Evolutionary conservation across 2,329 filamentous ascomycete species (phyloP), one percentile per base, ranked within the genome.

Genomic region (Podosphaera xanthii): DNA sequence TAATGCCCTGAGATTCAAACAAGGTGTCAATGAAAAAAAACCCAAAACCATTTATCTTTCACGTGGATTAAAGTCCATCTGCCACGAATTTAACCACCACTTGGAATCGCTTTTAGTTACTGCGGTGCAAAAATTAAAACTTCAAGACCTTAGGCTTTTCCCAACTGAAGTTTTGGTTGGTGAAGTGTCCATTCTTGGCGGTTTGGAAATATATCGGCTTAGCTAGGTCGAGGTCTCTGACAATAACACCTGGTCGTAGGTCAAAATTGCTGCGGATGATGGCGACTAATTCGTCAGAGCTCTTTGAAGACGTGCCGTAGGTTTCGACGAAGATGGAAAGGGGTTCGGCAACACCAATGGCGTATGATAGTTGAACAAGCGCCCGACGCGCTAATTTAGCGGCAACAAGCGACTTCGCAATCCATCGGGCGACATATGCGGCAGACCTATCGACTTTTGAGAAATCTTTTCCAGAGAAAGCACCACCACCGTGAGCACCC

Each of bases 401-500:
- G 69, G 83, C 76, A 67, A 98, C 87, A 65, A 98, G 82, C 49
- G 92, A 98, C 82, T 98, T 98, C 77, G 92, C 92, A 73, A 98
- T 90, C 92, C 92, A 98, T 73, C 92, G 89, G 67, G 81, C 90
- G 67, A 97, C 83, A 78, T 98, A 98, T 70, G 92, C 92, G 66
- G 92, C 92, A 59, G 92, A 97, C 69, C 92, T 87, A 73, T 98
- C 92, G 75, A 98, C 92, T 83, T 98, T 98, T 81, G 89, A 96
- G 83, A 96, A 98, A 75, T 98, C 92, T 85, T 98, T 98, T 71
- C 92, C 92, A 70, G 92, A 97, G 86, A 98, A 98, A 74, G 92
- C 92, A 85, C 92, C 92, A 80, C 92, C 92, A 80, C 92, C 92
- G 81, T 98, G 92, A 69, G 92, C 92, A 77, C 92, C 92, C 92